Evolutionary conservation across 225 moss, liverwort and hornwort genomes (phyloP).

Genomic region (Pleurozium schreberi): DNA sequence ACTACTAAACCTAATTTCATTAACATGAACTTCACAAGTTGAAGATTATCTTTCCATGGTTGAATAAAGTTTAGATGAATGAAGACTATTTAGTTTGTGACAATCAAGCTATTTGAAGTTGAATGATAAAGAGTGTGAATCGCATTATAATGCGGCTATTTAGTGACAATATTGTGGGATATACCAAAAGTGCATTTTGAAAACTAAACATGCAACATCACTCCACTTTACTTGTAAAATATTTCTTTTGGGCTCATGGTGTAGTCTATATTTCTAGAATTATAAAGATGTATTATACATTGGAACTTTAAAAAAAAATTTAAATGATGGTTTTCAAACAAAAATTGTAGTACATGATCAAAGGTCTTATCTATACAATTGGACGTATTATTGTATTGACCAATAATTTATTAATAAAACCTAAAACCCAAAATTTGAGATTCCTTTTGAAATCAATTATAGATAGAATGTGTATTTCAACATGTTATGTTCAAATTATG

Average conservation of each 20-base stretch:
- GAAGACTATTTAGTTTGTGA: background rate
- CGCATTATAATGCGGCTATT: background rate
- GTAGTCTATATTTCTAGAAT: background rate
- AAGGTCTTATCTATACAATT: rapidly evolving
- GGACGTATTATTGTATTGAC: no score
- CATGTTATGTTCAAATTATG: background rate
- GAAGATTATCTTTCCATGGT: rapidly evolving
- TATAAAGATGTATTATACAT: background rate
- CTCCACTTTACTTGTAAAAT: background rate
- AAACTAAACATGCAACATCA: background rate
- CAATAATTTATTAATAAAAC: background rate
- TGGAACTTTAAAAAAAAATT: background rate
- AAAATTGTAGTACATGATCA: no score
- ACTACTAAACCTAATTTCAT: no score
- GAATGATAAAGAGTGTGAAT: background rate
- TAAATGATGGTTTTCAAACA: background rate
- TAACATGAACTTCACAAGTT: background rate
- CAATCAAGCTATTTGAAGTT: background rate
- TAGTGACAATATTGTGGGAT: background rate
- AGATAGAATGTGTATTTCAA: background rate
- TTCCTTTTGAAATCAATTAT: background rate
- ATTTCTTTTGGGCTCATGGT: background rate
- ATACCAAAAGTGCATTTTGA: background rate
- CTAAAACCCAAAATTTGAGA: no score
- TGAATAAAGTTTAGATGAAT: background rate